A percentile compares a stretch with the other conserved stretches of the same genome.
phyloP scores from a whole-genome alignment of 2,329 filamentous ascomycete genomes.

The Pseudogymnoascus sp. region DNA sequence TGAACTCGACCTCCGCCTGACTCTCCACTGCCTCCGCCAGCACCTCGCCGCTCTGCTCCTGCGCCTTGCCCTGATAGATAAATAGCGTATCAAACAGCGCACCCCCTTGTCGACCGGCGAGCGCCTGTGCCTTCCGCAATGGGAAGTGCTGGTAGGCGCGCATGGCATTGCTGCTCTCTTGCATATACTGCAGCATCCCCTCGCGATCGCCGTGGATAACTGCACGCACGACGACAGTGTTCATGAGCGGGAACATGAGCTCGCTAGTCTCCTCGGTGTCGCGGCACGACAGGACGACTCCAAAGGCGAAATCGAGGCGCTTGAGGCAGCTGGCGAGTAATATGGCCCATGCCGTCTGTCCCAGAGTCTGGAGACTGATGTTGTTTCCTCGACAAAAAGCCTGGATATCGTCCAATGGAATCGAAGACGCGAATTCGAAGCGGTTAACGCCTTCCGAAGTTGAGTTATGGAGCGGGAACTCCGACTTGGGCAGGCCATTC shows the following conservation, averaged over 20 bases:
- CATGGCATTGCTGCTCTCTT: conserved; percentile 58
- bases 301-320: conserved; percentile 70
- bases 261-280: conserved; percentile 60
- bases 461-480: conserved; percentile 30
- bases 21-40: conserved; percentile 32
- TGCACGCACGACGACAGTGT: conserved; percentile 68
- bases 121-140: conserved; percentile 57
- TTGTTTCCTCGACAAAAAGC: conserved; percentile 56
- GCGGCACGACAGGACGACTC: conserved; percentile 76
- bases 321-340: conserved; percentile 54
- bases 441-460: conserved; percentile 27
- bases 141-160: conserved; percentile 70
- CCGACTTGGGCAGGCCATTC: conserved; percentile 36
- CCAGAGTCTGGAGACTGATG: conserved; percentile 68
- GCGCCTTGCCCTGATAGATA: conserved; percentile 48
- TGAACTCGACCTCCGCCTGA: conserved; percentile 66
- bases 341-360: conserved; percentile 68
- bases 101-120: conserved; percentile 31
- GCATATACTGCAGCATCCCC: conserved; percentile 63
- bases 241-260: conserved; percentile 84
- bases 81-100: conserved; percentile 55
- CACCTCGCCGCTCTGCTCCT: background rate
- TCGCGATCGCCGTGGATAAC: conserved; percentile 59
- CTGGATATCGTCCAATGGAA: conserved; percentile 35
- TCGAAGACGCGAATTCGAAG: conserved; percentile 36